phyloP scores from a whole-genome alignment of 352 stramenopile species.

The Globisporangium camurandrum region DNA sequence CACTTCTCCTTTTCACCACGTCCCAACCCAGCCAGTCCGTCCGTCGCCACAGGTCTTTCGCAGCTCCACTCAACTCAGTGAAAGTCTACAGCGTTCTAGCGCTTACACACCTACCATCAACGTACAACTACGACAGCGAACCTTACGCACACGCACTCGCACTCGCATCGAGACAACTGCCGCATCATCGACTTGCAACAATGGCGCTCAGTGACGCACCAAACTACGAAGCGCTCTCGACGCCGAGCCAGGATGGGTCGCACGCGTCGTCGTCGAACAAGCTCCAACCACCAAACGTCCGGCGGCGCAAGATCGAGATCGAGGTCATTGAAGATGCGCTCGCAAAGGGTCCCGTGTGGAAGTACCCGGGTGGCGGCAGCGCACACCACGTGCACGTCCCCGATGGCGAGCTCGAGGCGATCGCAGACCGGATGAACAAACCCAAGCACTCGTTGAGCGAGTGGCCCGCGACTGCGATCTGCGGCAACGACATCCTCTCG shows the following conservation, averaged over 20 bases:
- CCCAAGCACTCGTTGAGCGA: slow-evolving; percentile 77
- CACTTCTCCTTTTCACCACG: slow-evolving; percentile 2
- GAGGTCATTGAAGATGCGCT: slow-evolving; percentile 24
- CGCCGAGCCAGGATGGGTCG: slow-evolving; percentile 2
- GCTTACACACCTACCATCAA: too few species aligned
- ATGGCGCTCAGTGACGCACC: background rate
- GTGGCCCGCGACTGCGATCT: slow-evolving; percentile 92
- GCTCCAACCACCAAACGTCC: slow-evolving; percentile 11
- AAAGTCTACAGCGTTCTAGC: too few species aligned
- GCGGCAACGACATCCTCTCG: slow-evolving; percentile 93
- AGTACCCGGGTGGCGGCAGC: slow-evolving; percentile 30
- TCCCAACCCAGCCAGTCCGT: background rate
- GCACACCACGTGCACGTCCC: slow-evolving; percentile 27
- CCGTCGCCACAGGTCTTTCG: background rate
- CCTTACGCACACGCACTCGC: background rate
- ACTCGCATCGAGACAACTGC: background rate
- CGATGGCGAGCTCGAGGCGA: slow-evolving; percentile 25
- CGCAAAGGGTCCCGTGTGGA: slow-evolving; percentile 23
- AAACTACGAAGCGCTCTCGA: slow-evolving; percentile 7
- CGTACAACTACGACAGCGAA: too few species aligned
- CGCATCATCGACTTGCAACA: background rate
- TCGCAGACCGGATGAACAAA: slow-evolving; percentile 48
- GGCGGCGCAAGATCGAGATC: slow-evolving; percentile 40
- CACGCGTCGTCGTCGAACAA: background rate
- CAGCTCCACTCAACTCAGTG: background rate